Percentiles rank a stretch among this genome's conserved stretches.
Evolutionary conservation across 1,139 yeast species (phyloP).

Genomic region (Sugiyamaella novakii): DNA sequence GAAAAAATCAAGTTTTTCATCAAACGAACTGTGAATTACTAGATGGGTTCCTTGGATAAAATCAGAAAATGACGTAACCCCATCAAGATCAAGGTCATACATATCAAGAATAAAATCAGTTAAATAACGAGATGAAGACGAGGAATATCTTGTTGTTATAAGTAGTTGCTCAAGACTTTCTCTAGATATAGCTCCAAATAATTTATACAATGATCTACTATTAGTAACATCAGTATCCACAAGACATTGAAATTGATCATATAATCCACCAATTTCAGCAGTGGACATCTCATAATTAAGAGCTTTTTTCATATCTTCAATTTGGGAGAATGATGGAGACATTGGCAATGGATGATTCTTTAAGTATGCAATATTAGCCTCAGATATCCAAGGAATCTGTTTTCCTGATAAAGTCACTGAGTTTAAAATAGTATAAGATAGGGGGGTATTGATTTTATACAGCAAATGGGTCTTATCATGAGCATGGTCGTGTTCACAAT

Average conservation of each 20-base stretch:
- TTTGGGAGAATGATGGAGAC: conserved; percentile 19
- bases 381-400: conserved; percentile 29
- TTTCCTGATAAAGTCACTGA: conserved; percentile 5
- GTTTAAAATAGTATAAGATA: conserved; percentile 2
- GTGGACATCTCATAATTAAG: conserved; percentile 20
- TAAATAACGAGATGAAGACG: neutral
- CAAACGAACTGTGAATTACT: conserved; percentile 11
- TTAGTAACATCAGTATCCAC: conserved; percentile 22
- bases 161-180: conserved; percentile 6
- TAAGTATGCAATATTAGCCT: conserved; percentile 21
- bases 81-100: conserved; percentile 32
- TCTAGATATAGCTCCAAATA: conserved; percentile 15
- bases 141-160: conserved; percentile 15
- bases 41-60: conserved; percentile 27
- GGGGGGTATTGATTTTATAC: conserved; percentile 27
- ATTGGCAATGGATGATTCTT: conserved; percentile 3
- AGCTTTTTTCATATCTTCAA: conserved; percentile 15
- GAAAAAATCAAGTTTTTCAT: conserved; percentile 7
- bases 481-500: conserved; percentile 29
- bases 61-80: conserved; percentile 30
- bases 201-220: neutral
- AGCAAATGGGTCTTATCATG: conserved; percentile 30
- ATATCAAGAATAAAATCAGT: conserved; percentile 25
- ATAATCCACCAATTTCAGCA: conserved; percentile 34
- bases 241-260: conserved; percentile 34